Conservation (phyloP, 2,329 filamentous ascomycete genomes). For the Paecilomyces sp. region DNA sequence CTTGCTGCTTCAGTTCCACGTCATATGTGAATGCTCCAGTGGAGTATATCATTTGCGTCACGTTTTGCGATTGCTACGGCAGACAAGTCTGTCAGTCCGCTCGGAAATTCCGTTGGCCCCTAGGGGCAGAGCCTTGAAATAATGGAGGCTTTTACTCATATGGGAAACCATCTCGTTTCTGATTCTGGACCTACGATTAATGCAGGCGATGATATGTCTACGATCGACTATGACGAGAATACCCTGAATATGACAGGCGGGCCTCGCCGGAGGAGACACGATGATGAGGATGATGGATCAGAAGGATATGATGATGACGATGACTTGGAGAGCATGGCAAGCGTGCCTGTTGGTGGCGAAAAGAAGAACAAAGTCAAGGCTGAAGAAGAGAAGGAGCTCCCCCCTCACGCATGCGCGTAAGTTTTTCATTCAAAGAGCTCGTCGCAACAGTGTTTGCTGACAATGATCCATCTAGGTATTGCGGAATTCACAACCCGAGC, state of each 20-base stretch:
- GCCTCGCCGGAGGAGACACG: conserved; percentile 61
- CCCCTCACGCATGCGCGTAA: conserved; percentile 91
- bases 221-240: conserved; percentile 70
- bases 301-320: conserved; percentile 82
- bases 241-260: conserved; percentile 61
- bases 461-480: conserved; percentile 57
- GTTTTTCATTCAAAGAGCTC: conserved; percentile 30
- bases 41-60: not conserved
- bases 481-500: conserved; percentile 91
- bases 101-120: not conserved
- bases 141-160: conserved; percentile 73
- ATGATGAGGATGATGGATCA: conserved; percentile 84
- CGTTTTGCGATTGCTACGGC: not conserved
- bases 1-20: not conserved
- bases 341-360: conserved; percentile 69
- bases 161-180: conserved; percentile 79
- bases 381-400: conserved; percentile 85
- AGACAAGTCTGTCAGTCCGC: not conserved
- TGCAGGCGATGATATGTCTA: conserved; percentile 70
- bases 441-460: not conserved
- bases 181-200: conserved; percentile 83
- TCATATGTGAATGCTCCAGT: not conserved
- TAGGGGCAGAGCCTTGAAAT: not conserved
- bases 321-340: conserved; percentile 68
- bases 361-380: conserved; percentile 51